These are phyloP conservation scores for Epichloe aotearoae DNA, from an alignment of 2,329 filamentous ascomycete species.

Conservation along the genomic window DNA sequence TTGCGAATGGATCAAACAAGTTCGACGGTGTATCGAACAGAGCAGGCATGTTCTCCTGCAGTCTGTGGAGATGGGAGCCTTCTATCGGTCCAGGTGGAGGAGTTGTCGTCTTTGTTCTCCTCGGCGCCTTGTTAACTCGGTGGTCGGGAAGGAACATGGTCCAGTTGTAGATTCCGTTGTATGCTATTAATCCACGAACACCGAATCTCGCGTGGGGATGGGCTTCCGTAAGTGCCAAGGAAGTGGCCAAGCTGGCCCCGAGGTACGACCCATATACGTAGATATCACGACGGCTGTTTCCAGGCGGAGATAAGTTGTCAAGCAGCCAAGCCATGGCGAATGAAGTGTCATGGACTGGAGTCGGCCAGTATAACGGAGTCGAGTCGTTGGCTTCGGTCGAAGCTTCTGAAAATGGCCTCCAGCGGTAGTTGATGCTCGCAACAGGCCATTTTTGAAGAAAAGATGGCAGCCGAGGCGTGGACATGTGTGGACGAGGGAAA, in stretches of 20 bases:
- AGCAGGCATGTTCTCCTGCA: constrained; percentile 22
- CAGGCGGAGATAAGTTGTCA: constrained; percentile 27
- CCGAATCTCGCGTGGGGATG: constrained; percentile 28
- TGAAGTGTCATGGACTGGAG: constrained; percentile 41
- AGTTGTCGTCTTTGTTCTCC: constrained; percentile 7
- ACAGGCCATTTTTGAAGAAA: constrained; percentile 32
- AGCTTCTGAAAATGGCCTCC: constrained; percentile 23
- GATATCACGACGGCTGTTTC: constrained; percentile 21
- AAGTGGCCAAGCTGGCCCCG: constrained; percentile 42
- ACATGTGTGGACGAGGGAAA: constrained; percentile 20
- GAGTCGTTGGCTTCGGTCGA: constrained; percentile 3
- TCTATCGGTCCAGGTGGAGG: constrained; percentile 12
- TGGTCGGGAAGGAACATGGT: constrained; percentile 45
- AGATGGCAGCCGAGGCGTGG: constrained; percentile 20
- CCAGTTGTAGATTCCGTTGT: constrained; percentile 54
- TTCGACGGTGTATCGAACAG: constrained; percentile 37
- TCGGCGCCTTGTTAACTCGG: constrained; percentile 23
- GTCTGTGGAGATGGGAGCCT: constrained; percentile 22
- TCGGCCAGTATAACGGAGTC: constrained; percentile 34
- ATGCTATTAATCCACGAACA: constrained; percentile 40
- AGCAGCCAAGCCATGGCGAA: constrained; percentile 42
- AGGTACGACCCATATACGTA: constrained; percentile 44
- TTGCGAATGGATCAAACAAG: constrained; percentile 48
- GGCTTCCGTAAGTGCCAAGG: constrained; percentile 44
- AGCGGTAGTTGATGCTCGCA: constrained; percentile 47